Conservation (phyloP, 768 basidiomycete species). For the Dentipellis sp. region DNA sequence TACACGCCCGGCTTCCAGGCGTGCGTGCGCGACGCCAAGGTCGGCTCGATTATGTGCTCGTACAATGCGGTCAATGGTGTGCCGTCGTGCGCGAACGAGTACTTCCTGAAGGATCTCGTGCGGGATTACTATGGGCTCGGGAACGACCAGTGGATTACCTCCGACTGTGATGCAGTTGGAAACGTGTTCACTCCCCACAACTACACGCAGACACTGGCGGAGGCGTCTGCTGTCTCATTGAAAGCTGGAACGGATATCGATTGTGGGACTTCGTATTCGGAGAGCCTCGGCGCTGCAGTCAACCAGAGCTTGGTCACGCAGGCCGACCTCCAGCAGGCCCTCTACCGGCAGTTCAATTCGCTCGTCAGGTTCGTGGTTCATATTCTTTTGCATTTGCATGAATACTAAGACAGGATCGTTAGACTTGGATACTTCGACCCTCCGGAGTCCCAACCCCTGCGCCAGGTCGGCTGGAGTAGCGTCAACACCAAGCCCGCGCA, state of each 20-base stretch:
- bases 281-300: conserved; percentile 37
- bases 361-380: conserved; percentile 35
- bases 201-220: conserved; percentile 32
- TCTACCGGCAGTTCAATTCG: conserved; percentile 41
- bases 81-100: conserved; percentile 45
- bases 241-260: conserved; percentile 48
- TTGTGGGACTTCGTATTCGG: conserved; percentile 40
- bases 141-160: conserved; percentile 44
- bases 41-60: conserved; percentile 53
- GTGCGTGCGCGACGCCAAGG: conserved; percentile 54
- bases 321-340: conserved; percentile 31
- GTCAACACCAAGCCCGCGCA: conserved; percentile 40
- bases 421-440: conserved; percentile 55
- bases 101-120: conserved; percentile 41
- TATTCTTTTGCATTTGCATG: not conserved
- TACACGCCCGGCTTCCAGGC: conserved; percentile 48
- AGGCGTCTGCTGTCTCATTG: conserved; percentile 41
- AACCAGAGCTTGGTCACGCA: conserved; percentile 38
- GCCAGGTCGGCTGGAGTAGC: conserved; percentile 37
- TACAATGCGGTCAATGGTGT: conserved; percentile 56
- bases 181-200: conserved; percentile 45
- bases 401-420: not conserved
- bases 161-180: conserved; percentile 46
- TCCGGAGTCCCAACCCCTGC: conserved; percentile 37
- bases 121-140: conserved; percentile 34